phyloP scores from a whole-genome alignment of 345 rosid genomes.

The Dipteronia dyeriana region DNA sequence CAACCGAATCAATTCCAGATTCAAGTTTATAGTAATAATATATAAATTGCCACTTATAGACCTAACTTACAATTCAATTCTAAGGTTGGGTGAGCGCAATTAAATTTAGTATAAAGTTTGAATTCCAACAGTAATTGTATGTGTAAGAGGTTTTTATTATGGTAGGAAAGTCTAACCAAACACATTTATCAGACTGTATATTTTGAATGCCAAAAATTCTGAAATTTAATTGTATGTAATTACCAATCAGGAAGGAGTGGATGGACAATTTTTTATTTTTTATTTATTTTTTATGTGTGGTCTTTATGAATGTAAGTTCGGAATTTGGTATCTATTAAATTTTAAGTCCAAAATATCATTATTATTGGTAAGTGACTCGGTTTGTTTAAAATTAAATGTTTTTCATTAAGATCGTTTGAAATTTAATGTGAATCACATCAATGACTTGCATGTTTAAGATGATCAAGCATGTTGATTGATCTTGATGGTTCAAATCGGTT shows the following conservation, averaged over 20 bases:
- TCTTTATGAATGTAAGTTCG: not conserved
- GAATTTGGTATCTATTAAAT: not conserved
- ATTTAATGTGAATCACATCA: no score
- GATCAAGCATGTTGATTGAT: not conserved
- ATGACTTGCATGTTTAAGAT: no score
- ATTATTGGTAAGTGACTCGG: not conserved
- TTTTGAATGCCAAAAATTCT: not conserved
- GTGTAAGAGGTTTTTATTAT: not conserved
- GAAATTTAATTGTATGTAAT: not conserved
- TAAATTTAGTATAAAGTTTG: not conserved
- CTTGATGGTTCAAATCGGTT: not conserved
- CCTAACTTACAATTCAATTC: not conserved
- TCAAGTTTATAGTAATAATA: not conserved
- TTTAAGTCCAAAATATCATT: not conserved
- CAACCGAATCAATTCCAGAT: not conserved
- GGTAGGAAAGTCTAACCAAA: not conserved
- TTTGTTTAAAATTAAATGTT: not conserved
- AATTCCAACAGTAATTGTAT: not conserved
- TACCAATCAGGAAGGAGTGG: not conserved
- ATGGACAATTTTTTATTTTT: no score
- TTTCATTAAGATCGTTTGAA: not conserved
- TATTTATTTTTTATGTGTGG: no score
- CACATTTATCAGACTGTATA: not conserved
- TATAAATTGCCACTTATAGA: not conserved
- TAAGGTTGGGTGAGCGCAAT: constrained; percentile 20